Base-by-base conservation (phyloP, 2,329 filamentous ascomycete genomes). In the Aspergillus sp. region DNA sequence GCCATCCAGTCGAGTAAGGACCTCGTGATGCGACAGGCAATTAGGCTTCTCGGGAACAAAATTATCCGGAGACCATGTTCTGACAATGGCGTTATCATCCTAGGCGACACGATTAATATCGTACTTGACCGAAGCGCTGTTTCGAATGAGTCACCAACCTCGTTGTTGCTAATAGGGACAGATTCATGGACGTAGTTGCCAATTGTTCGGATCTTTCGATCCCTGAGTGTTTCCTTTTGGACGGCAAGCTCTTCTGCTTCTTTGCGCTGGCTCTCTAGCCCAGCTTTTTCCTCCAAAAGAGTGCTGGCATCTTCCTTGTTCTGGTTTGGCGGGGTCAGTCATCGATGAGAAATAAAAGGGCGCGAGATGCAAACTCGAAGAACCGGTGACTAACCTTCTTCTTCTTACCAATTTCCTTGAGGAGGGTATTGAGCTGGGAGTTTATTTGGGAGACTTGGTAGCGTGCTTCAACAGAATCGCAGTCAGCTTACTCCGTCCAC, bases 111-210 rank as follows among this genome's bases (percentile, higher is more conserved):
- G 31, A 43, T 53, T 34, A 28, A 28, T 38, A 34, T 48, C 57
- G 17, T 19, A 3, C 46, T 22, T 17, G 30, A 19, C 13, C n/a
- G 2, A 13, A n/a, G 28, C 4, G 8, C 31, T 17, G 38, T 38
- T 50, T 13, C 19, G 8, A 17, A 48, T 41, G 23, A n/a, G 34
- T 22, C 41, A 59, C 57, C 3, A 17, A 88, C 86, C 83, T 97
- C 93, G 74, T 91, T 92, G 73, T 93, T 85, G 79, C 89, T 92
- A 66, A 95, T 81, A 11, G 91, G 91, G 8, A 97, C 93, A 17
- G 90, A 91, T 28, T 92, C 88, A 81, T 98, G 93, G 57, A 99
- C 95, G 77, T 93, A 88, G 79, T 96, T 96, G 67, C 92, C 95
- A 69, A 99, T 91, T 1, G 87, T 89, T 78, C 90, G 91, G 71